Conservation (phyloP, 179 eudicot species). For the Camellia oleifera region DNA sequence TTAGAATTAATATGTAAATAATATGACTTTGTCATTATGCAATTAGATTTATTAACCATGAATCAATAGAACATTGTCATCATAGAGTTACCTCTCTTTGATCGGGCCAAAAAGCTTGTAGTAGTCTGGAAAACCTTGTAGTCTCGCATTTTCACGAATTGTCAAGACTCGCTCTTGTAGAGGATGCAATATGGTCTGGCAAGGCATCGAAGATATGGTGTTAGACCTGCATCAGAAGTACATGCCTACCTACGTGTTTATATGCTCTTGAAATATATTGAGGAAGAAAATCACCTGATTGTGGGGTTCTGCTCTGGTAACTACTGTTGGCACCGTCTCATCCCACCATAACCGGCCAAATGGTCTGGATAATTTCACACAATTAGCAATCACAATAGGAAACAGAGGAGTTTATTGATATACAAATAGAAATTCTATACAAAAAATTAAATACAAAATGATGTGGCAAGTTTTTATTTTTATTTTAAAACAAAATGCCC, state of each 20-base stretch:
- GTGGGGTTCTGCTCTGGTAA: conserved; percentile 53
- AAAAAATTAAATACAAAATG: no score
- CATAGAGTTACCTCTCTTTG: conserved; percentile 49
- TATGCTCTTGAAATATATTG: neutral
- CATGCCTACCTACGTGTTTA: neutral
- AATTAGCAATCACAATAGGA: neutral
- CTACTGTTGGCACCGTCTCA: conserved; percentile 47
- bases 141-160: conserved; percentile 74
- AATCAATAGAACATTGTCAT: neutral
- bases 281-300: conserved; percentile 33
- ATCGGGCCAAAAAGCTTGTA: conserved; percentile 56
- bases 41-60: neutral
- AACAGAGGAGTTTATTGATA: no score
- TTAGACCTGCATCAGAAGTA: neutral
- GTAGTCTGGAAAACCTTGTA: conserved; percentile 79
- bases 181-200: conserved; percentile 59
- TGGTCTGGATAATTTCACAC: conserved; percentile 31
- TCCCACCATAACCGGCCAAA: conserved; percentile 61
- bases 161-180: conserved; percentile 70
- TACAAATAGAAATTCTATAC: no score
- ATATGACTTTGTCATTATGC: no score
- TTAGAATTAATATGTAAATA: no score
- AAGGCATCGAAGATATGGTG: neutral
- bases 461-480: no score
- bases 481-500: no score